Base-by-base conservation (phyloP, 148 eudicot species). In the Chenopodium berlandieri region DNA sequence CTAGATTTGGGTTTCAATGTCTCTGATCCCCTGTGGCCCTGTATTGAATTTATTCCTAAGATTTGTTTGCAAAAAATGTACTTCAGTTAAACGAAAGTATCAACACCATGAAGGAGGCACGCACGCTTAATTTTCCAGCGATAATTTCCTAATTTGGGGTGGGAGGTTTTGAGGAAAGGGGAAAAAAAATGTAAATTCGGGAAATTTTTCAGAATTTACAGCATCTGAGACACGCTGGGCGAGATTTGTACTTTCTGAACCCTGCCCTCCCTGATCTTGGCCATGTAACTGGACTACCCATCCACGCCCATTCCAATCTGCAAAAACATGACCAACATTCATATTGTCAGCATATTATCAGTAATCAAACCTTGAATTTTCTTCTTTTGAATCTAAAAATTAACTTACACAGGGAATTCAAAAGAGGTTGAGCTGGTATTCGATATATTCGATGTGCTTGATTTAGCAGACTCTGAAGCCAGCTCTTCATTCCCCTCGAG, bases 321-420 rank as follows among this genome's bases (percentile, higher is more conserved):
- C 89, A 87, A 63, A 50, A 13, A 56, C 64, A 25, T 20, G 31
- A 68, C n/a, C 78, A 14, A 54, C 66, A 67, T 44, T 56, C 58
- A 23, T 68, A 14, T 83, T n/a, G 50, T 73, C 4, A 62, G 32
- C 27, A 46, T 56, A 9, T 7, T n/a, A 27, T 40, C 67, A 75
- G 10, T 47, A n/a, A 67, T 23, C 11, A 22, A 9, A 64, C 22
- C 19, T 56, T 13, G 22, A 56, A 17, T 48, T 1, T 14, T 62
- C 52, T 46, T 50, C 14, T 32, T 62, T 4, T 58, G 25, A 48
- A 9, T 14, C 48, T 62, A 17, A 44, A 27, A 73, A 22, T 14
- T 9, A 82, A 81, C 97, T 90, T 86, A 91, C 97, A 84, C 91
- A 66, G 97, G 97, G 83, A 92, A 92, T 78, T 91, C 87, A 82